Evolutionary conservation across 139 green algal genomes (phyloP).

Genomic region (Tetradesmus lagerheimii): DNA sequence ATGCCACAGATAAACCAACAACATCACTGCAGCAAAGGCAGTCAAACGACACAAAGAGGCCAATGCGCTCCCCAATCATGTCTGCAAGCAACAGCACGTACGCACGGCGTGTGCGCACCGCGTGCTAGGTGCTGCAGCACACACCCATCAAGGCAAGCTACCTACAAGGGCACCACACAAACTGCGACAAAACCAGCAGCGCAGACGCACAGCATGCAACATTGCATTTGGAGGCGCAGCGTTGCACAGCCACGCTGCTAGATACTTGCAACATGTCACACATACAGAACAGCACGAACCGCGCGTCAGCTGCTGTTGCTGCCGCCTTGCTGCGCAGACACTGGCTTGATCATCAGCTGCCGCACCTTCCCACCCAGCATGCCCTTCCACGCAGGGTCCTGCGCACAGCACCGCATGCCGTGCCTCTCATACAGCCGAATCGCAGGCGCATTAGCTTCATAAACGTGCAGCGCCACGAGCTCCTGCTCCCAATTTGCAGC

Average conservation of each 20-base stretch:
- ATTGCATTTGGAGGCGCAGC: not conserved
- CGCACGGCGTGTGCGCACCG: too few relatives aligned
- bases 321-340: not conserved
- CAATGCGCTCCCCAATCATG: too few relatives aligned
- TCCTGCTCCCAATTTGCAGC: constrained; percentile 46
- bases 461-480: constrained; percentile 54
- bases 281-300: not conserved
- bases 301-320: not conserved
- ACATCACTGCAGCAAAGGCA: too few relatives aligned
- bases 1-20: too few relatives aligned
- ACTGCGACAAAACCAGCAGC: too few relatives aligned
- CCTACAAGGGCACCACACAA: too few relatives aligned
- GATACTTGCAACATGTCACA: not conserved
- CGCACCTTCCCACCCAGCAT: constrained; percentile 27
- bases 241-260: too few relatives aligned
- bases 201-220: not conserved
- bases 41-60: too few relatives aligned
- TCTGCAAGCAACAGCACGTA: too few relatives aligned
- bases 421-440: constrained; percentile 41
- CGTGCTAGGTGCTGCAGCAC: not conserved
- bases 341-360: constrained; percentile 43
- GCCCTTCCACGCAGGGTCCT: constrained; percentile 27
- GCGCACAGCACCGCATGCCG: constrained; percentile 32
- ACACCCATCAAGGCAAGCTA: not conserved
- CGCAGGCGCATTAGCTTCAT: constrained; percentile 42